phyloP scores from a whole-genome alignment of 1,139 yeast species.

The Hemisphaericaspora xylanilytica region DNA sequence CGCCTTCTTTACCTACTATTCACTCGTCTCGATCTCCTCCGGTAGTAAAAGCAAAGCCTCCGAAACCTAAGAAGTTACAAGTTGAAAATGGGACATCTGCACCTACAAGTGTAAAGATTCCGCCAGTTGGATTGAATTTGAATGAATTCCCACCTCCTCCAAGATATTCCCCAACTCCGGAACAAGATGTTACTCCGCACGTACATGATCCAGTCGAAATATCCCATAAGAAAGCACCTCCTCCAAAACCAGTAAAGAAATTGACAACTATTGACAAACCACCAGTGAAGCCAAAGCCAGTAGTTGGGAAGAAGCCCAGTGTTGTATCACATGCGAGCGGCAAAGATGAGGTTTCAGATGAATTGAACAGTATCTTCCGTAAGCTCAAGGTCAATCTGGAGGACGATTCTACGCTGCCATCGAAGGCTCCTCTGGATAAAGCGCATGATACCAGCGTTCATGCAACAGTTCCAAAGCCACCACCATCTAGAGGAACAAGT shows the following conservation, averaged over 20 bases:
- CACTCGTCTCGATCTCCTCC: conserved; percentile 3
- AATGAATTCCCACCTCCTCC: conserved; percentile 15
- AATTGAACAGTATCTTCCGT: conserved; percentile 12
- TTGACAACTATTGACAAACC: conserved; percentile 14
- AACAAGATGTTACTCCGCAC: conserved; percentile 2
- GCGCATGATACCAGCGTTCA: conserved; percentile 12
- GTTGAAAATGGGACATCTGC: conserved; percentile 1
- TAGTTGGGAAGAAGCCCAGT: conserved; percentile 3
- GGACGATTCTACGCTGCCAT: too few species aligned
- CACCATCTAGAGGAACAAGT: conserved; percentile 7
- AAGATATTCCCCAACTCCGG: conserved; percentile 7
- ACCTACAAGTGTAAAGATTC: neutral
- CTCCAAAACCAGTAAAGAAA: conserved; percentile 41
- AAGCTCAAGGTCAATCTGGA: conserved; percentile 12
- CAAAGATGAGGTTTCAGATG: conserved; percentile 12
- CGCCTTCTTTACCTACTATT: conserved; percentile 7
- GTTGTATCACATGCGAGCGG: conserved; percentile 11
- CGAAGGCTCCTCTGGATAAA: conserved; percentile 9
- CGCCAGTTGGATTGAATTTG: conserved; percentile 4
- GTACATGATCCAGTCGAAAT: conserved; percentile 5
- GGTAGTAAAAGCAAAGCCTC: conserved; percentile 8
- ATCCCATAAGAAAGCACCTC: conserved; percentile 28
- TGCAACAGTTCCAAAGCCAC: conserved; percentile 8
- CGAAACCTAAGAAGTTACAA: conserved; percentile 14
- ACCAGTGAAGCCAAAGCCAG: conserved; percentile 1